A percentile compares a stretch with the other conserved stretches of the same genome.
phyloP scores from a whole-genome alignment of 441 rosid species.

The Pelargonium myrrhifolium region DNA sequence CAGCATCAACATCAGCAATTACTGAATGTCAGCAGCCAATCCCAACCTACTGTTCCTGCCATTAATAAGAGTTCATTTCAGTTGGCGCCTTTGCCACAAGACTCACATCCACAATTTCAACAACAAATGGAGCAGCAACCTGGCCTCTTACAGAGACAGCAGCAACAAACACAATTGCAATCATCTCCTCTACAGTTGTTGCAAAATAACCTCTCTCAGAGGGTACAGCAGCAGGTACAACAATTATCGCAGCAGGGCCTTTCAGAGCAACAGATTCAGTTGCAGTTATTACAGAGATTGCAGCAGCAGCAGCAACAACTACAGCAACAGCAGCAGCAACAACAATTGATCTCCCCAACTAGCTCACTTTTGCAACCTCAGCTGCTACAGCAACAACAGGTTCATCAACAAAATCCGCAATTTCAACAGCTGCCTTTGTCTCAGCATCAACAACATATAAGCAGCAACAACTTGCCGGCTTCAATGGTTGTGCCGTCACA shows the following conservation, averaged over 20 bases:
- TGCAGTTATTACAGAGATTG: constrained; percentile 70
- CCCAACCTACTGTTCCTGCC: constrained; percentile 34
- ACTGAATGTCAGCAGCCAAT: constrained; percentile 37
- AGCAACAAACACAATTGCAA: constrained; percentile 55
- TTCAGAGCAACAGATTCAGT: constrained; percentile 70
- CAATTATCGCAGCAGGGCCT: constrained; percentile 49
- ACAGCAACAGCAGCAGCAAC: constrained; percentile 35
- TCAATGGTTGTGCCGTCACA: constrained; percentile 36
- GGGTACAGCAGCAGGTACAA: constrained; percentile 47
- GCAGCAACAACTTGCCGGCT: constrained; percentile 49
- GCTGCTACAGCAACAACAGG: constrained; percentile 40
- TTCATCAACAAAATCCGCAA: constrained; percentile 52
- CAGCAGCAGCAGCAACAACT: constrained; percentile 43
- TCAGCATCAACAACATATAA: constrained; percentile 54
- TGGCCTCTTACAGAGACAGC: constrained; percentile 46
- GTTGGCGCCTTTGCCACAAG: constrained; percentile 55
- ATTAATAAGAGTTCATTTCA: constrained; percentile 45
- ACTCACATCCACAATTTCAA: constrained; percentile 40
- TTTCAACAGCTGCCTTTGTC: constrained; percentile 45
- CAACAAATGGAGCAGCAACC: constrained; percentile 64
- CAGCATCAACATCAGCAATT: too few species aligned
- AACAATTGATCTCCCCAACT: constrained; percentile 40
- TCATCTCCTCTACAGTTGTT: constrained; percentile 45
- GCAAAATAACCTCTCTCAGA: constrained; percentile 58
- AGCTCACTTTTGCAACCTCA: constrained; percentile 60